Evolutionary conservation across 73 alveolate genomes (phyloP), one percentile per base, ranked within the genome.

Genomic region (Paramecium sonneborni): DNA sequence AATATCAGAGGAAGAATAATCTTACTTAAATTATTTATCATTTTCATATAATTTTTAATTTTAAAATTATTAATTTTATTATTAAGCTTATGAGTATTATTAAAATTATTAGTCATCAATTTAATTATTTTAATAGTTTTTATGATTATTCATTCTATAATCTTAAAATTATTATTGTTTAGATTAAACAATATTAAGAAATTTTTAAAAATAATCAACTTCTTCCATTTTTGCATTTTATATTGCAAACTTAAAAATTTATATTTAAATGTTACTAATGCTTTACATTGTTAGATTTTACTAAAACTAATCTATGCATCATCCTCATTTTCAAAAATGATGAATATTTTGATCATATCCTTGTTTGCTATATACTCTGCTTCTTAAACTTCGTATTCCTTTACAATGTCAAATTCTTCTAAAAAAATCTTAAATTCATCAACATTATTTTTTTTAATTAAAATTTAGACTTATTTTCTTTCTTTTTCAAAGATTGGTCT

Each of bases 381-480:
- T 37, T 74, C 67, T 38, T 12, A 28, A n/a, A 39, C 35, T 23
- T 74, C 58, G 12, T n/a, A 74, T 37, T 74, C 87, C 15, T 74
- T 21, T 39, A 1, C 10, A 39, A 74, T 7, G 12, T 74, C 87
- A 15, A 74, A 74, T 34, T 74, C 87, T n/a, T 4, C 24, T 12
- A 74, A 74, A 39, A 74, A 74, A 32, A 32, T 74, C 87, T 37
- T 37, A 37, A 74, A 74, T 35, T 74, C 56, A 37, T 74, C 87
- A 12, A 74, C 56, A 1, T 39, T 15, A 74, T 24, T 37, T 38
- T 37, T 74, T 12, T 34, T 14, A 28, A 74, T 74, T 20, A 74
- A 39, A 39, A 74, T 37, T 39, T 74, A 74, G n/a, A 74, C 58
- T 74, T 74, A 74, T 74, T 39, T 74, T 74, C 87, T 74, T 10